phyloP scores from a whole-genome alignment of 169 alveolate species.

The Plasmodium ovale region DNA sequence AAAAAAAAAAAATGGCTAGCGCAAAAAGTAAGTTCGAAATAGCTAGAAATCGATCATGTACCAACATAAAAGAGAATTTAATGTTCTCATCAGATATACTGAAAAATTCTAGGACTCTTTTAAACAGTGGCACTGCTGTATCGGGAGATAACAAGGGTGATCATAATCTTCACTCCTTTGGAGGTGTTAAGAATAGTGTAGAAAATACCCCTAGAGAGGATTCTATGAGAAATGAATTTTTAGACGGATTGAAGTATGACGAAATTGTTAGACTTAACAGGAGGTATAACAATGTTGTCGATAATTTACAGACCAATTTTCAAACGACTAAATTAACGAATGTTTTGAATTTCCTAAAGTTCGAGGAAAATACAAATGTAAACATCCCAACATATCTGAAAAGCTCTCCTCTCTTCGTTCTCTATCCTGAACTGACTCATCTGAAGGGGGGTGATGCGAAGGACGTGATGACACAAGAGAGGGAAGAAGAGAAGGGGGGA shows the following conservation, averaged over 20 bases:
- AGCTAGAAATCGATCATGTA: constrained; percentile 46
- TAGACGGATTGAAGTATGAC: constrained; percentile 20
- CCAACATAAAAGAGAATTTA: constrained; percentile 43
- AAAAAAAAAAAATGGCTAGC: constrained; percentile 25
- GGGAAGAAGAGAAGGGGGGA: neutral
- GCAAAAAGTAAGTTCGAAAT: constrained; percentile 52
- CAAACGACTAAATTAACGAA: constrained; percentile 19
- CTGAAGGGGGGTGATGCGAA: neutral
- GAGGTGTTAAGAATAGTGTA: neutral
- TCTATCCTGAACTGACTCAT: constrained; percentile 38
- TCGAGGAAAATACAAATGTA: constrained; percentile 34
- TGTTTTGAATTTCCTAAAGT: constrained; percentile 40
- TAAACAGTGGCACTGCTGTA: neutral
- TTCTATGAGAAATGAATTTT: constrained; percentile 5
- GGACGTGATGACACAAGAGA: neutral
- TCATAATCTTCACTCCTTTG: neutral
- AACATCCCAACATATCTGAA: constrained; percentile 35
- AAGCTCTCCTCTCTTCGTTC: constrained; percentile 30
- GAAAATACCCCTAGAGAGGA: neutral
- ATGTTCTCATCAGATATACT: constrained; percentile 29
- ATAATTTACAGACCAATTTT: constrained; percentile 37
- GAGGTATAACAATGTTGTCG: constrained; percentile 18
- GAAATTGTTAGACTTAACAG: constrained; percentile 6
- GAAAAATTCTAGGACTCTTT: constrained; percentile 14
- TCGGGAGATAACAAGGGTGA: neutral